A percentile compares a stretch with the other conserved stretches of the same genome.
Conservation (phyloP, 768 basidiomycete genomes). For the Lentinula lateritia region DNA sequence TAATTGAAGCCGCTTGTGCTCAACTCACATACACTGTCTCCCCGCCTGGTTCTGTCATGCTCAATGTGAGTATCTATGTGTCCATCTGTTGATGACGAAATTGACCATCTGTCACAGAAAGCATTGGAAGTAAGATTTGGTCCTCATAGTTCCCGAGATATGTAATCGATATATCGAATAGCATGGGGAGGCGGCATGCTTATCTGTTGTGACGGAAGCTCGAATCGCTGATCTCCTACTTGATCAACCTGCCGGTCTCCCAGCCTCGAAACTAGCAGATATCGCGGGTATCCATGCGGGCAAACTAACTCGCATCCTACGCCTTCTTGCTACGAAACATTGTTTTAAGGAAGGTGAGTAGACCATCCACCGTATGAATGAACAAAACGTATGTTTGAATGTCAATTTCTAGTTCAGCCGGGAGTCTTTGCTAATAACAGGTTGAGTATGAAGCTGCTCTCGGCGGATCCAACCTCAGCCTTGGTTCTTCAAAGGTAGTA, state of each 20-base stretch:
- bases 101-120: conserved; percentile 10
- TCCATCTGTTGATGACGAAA: not conserved
- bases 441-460: conserved; percentile 27
- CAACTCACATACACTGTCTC: conserved; percentile 25
- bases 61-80: conserved; percentile 18
- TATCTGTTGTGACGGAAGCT: conserved; percentile 26
- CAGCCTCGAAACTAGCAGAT: conserved; percentile 24
- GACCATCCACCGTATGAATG: not conserved
- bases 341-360: conserved; percentile 32
- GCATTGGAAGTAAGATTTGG: not conserved
- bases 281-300: conserved; percentile 24
- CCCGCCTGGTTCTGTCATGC: conserved; percentile 23
- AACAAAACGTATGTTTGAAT: not conserved
- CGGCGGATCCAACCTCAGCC: conserved; percentile 22
- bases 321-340: conserved; percentile 34
- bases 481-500: conserved; percentile 19
- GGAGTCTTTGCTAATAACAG: conserved; percentile 39
- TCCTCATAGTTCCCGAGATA: not conserved
- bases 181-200: conserved; percentile 25
- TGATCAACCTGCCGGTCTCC: conserved; percentile 29
- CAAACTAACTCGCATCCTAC: conserved; percentile 35
- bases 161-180: conserved; percentile 4
- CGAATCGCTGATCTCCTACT: conserved; percentile 33
- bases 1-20: conserved; percentile 29
- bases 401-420: conserved; percentile 19